Base-by-base conservation (phyloP, 768 basidiomycete genomes). In the Kwoniella shandongensis region DNA sequence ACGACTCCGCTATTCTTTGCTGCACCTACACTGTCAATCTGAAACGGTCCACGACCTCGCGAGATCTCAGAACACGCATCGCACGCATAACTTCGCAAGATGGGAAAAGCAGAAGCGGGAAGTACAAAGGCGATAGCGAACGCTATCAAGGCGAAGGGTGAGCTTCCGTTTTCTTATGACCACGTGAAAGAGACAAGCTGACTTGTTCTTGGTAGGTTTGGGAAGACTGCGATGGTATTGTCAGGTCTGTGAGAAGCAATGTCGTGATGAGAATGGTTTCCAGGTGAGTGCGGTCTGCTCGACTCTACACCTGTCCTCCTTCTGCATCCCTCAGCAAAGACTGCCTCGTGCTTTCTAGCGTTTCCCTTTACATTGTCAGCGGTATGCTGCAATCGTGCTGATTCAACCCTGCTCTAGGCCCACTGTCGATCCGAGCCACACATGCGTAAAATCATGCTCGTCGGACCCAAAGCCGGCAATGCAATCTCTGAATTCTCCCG, bases 211-310 rank as follows among this genome's bases (percentile, higher is more conserved):
- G n/a, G n/a, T 32, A 69, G 69, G 92, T 67, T 81, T 94, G 46
- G 94, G 96, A 77, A 85, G 91, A 70, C 84, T 98, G 62, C 84
- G 93, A 61, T 98, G 93, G 94, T 99, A 89, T 79, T 98, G 94
- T 72, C 94, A 99, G 81, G 90, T 98, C 65, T 98, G 96, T 83
- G 80, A 97, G 82, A 99, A 99, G 76, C 94, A 98, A 78, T 98
- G 94, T 77, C 82, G 93, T 26, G 74, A 98, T 77, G 96, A 98
- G 80, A 99, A 99, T 77, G 96, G 93, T 17, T 99, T 98, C 84
- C 68, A 72, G 65, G 70, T 72, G 51, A 47, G 67, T 55, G 3
- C 10, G 20, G 11, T 12, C 32, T 13, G 13, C 7, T 32, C 13
- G 32, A 6, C 13, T 32, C 32, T 32, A 6, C 32, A 32, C 6